Base-by-base conservation (phyloP, 805 yeast species). In the Cyberlindnera saturnus region DNA sequence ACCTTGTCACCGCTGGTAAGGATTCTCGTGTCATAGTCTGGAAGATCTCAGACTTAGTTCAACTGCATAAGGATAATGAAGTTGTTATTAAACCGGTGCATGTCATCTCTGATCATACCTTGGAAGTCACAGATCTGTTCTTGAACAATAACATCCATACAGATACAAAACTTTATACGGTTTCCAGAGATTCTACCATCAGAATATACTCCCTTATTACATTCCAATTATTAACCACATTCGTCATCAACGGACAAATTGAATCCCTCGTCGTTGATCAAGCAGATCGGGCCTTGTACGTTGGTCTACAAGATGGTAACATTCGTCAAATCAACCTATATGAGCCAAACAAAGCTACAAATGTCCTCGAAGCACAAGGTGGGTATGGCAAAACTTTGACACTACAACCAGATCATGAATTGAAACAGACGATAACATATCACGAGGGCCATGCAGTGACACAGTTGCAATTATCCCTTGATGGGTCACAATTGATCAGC, bases 1-100 rank as follows among this genome's bases (percentile, higher is more conserved):
- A 76, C 44, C 58, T 91, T 35, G 73, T 85, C 6, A 75, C 90
- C 5, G 86, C 83, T n/a, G 87, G 95, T 51, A 72, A 71, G 34
- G 99, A 91, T 66, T 79, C 96, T 1, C 71, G 96, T 48, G 73
- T 84, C 14, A 70, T 82, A 20, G 74, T 85, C 4, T 90, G 96
- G 95, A 76, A 74, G 48, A 65, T 82, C 0, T 49, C 69, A 16
- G 95, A 87, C 51, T 65, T 90, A 38, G 64, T 81, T 3, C 47
- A 66, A 43, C 34, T 61, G 46, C 36, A 44, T 31, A 66, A 50
- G 44, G 68, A 66, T 15, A 61, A 58, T 5, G 59, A 64, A 1
- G 57, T 53, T 17, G 50, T 48, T 8, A 62, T 74, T 23, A 82
- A 80, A 56, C 89, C 91, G 3, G 67, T 69, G 40, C 73, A 70